A percentile compares a stretch with the other conserved stretches of the same genome.
Evolutionary conservation across 805 yeast species (phyloP).

Genomic region (Saturnispora kantuleensis): DNA sequence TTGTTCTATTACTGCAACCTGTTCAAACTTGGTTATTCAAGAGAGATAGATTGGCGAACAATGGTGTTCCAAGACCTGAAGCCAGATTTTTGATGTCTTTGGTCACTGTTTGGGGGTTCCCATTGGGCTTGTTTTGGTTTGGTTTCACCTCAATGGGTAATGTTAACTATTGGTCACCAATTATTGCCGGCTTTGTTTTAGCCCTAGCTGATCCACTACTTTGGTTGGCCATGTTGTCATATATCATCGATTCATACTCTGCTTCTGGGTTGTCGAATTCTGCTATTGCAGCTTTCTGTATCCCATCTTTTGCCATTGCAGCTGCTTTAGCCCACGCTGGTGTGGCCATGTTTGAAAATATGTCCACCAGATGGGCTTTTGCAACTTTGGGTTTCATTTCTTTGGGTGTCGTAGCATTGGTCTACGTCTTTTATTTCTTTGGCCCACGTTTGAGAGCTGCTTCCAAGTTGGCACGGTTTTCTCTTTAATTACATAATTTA

Average conservation of each 20-base stretch:
- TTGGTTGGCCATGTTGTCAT: constrained; percentile 29
- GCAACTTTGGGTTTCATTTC: constrained; percentile 28
- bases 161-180: constrained; percentile 28
- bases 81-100: constrained; percentile 26
- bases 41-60: constrained; percentile 23
- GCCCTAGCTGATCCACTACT: constrained; percentile 27
- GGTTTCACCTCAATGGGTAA: constrained; percentile 27
- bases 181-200: constrained; percentile 26
- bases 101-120: constrained; percentile 30
- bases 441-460: constrained; percentile 24
- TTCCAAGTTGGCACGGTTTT: constrained; percentile 23
- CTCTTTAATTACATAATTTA: constrained; percentile 3
- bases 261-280: constrained; percentile 26
- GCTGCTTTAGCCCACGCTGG: constrained; percentile 30
- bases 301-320: constrained; percentile 29
- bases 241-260: constrained; percentile 28
- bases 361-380: constrained; percentile 29
- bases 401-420: constrained; percentile 25
- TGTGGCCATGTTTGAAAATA: constrained; percentile 30
- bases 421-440: constrained; percentile 27
- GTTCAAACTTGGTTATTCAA: constrained; percentile 25
- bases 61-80: constrained; percentile 28
- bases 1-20: constrained; percentile 23
- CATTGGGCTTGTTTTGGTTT: constrained; percentile 28
- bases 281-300: constrained; percentile 30